Base-by-base conservation (phyloP, 306 rosid species). In the Medicago truncatula region DNA sequence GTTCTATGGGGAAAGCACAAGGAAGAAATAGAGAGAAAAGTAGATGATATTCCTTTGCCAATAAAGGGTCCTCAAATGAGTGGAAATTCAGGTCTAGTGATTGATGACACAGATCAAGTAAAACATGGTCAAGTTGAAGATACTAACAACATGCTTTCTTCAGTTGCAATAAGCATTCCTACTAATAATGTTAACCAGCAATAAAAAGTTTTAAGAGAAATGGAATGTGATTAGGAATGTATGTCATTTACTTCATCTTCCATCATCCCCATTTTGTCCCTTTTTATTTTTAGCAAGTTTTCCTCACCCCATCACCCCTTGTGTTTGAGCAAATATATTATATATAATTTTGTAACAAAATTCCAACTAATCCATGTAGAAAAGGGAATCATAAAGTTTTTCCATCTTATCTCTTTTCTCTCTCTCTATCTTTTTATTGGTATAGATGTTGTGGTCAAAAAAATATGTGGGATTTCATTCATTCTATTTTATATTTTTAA, bases 1-100 rank as follows among this genome's bases (percentile, higher is more conserved):
- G 97, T 91, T 17, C 85, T 94, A 1, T 94, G 98, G 98, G 98
- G 97, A 49, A 94, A 94, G 65, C 97, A 89, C 88, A 94, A 85
- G 66, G 97, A 94, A 46, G 74, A 23, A 61, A 9, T 12, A 49
- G 88, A 81, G 63, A 86, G 8, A 46, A 78, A 80, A 71, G 78
- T 71, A 63, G 77, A 85, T 67, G 86, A 87, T 70, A 85, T 88
- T 63, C 90, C 94, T 7, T 83, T 88, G 74, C 89, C 76, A 0
- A 16, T 88, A 39, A 94, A 94, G 73, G 85, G 58, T 70, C 47
- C 81, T 20, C 87, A 87, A 13, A 49, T 41, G 40, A 78, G 52
- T 59, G 73, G 38, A 7, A 76, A 47, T 67, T 69, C 39, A 18
- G 72, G 25, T 38, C 20, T 83, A 68, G 46, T n/a, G 64, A 80